A percentile compares a stretch with the other conserved stretches of the same genome.
Evolutionary conservation across 2,329 filamentous ascomycete genomes (phyloP).

Genomic region (Cercospora citrullina): DNA sequence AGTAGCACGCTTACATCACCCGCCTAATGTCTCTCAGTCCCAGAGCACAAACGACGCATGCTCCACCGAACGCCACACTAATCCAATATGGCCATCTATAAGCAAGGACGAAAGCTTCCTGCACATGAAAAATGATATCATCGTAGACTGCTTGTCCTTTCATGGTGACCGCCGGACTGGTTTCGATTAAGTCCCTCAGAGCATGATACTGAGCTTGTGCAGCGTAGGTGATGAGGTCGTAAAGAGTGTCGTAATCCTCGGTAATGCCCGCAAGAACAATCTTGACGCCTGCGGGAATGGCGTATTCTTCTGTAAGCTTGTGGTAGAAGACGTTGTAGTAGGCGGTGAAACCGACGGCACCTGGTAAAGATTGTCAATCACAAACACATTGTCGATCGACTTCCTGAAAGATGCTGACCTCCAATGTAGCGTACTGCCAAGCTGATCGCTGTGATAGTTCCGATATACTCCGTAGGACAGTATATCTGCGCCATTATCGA

Average conservation of each 20-base stretch:
- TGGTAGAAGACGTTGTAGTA: constrained; percentile 57
- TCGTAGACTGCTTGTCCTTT: constrained; percentile 4
- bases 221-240: constrained; percentile 26
- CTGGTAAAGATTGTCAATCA: background rate
- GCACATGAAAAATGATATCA: constrained; percentile 31
- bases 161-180: background rate
- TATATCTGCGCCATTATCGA: constrained; percentile 67
- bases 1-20: background rate
- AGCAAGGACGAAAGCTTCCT: constrained; percentile 33
- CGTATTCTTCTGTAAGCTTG: constrained; percentile 35
- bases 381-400: background rate
- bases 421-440: constrained; percentile 68
- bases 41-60: background rate
- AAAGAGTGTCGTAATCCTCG: constrained; percentile 22
- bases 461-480: constrained; percentile 68
- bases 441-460: constrained; percentile 66
- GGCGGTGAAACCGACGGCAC: constrained; percentile 52
- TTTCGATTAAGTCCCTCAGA: background rate
- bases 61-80: constrained; percentile 37
- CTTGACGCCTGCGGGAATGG: constrained; percentile 18
- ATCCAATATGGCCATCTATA: constrained; percentile 39
- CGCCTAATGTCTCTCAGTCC: background rate
- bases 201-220: constrained; percentile 29
- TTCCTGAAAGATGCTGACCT: constrained; percentile 39
- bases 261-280: constrained; percentile 7